Base-by-base conservation (phyloP, 75 land plant genomes). In the Azolla pinnata region DNA sequence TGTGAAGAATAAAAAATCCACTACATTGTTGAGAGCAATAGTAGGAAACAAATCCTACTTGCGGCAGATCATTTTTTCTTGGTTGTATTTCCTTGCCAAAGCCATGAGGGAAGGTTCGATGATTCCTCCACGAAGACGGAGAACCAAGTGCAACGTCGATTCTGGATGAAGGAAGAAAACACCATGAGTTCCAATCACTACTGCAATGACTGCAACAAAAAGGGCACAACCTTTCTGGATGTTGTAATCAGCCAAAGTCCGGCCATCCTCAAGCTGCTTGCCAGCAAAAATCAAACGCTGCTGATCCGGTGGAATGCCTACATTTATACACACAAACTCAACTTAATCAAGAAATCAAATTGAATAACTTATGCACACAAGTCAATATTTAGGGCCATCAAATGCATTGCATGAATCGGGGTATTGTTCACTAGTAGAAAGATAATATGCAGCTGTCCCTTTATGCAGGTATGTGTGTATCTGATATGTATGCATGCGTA, bases 1-100 rank as follows among this genome's bases (percentile, higher is more conserved):
- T n/a, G n/a, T n/a, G n/a, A n/a, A n/a, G n/a, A n/a, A n/a, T n/a
- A n/a, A n/a, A n/a, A n/a, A n/a, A n/a, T n/a, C n/a, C n/a, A n/a
- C n/a, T n/a, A n/a, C n/a, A n/a, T n/a, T n/a, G n/a, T n/a, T n/a
- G n/a, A n/a, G n/a, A n/a, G n/a, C n/a, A n/a, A n/a, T n/a, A n/a
- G n/a, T n/a, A n/a, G n/a, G n/a, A n/a, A n/a, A n/a, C 54, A 55
- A 27, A 29, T 24, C 86, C 64, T 69, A 81, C 84, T 81, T 81
- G 1, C 85, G 61, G 79, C 85, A 80, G 29, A 82, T 82, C 85
- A 82, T 82, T 64, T 82, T 82, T 18, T 82, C 84, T 64, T 78
- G 82, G 59, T 82, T 84, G 33, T 84, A 84, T 65, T 84, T 84
- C 72, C 79, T 66, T 1, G 84, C 83, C 54, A 80, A 38, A 24